Evolutionary conservation across 352 stramenopile species (phyloP), one percentile per base, ranked within the genome.

Genomic region (Globisporangium cystogenes): DNA sequence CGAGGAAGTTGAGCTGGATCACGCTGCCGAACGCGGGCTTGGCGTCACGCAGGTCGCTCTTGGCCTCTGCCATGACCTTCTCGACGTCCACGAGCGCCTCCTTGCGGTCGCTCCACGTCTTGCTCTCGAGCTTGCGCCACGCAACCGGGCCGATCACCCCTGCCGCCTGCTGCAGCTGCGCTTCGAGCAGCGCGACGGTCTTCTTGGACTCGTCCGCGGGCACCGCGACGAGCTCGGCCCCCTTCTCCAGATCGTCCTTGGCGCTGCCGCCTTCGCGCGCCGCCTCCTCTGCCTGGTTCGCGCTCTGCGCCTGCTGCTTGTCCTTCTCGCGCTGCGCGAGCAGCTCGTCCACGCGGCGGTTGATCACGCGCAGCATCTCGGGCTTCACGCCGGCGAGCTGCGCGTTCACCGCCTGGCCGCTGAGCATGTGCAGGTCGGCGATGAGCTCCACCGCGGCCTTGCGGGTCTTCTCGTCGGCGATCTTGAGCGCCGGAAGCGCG

Each of bases 101-200:
- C 50, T 90, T 90, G 23, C 82, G 70, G 55, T 93, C 82, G 48
- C 78, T 91, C 80, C 82, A 93, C 29, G 74, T 87, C 57, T 90
- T 91, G 56, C 79, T 89, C 36, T 86, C 76, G 40, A 90, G 72
- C 43, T 93, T 93, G 21, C 76, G 74, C 76, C 76, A 90, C 16
- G 60, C 61, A 4, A 93, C 82, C 3, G 82, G 82, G 0, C 82
- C 82, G 14, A 89, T 61, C 3, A 89, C 55, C 3, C 42, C 61
- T 23, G 84, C 65, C 0, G 82, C 82, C 15, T 64, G 64, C 3
- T 48, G 35, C 15, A 75, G 20, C 37, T 73, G 60, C 2, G 54
- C 24, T 23, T 87, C 75, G 11, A 93, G 41, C 15, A 90, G 53
- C 10, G 63, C 53, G 7, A 70, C 49, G 8, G 74, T 68, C 7